These are phyloP conservation scores for Sarocladium strictum DNA, from an alignment of 2,329 filamentous ascomycete genomes.

Conservation along the genomic window DNA sequence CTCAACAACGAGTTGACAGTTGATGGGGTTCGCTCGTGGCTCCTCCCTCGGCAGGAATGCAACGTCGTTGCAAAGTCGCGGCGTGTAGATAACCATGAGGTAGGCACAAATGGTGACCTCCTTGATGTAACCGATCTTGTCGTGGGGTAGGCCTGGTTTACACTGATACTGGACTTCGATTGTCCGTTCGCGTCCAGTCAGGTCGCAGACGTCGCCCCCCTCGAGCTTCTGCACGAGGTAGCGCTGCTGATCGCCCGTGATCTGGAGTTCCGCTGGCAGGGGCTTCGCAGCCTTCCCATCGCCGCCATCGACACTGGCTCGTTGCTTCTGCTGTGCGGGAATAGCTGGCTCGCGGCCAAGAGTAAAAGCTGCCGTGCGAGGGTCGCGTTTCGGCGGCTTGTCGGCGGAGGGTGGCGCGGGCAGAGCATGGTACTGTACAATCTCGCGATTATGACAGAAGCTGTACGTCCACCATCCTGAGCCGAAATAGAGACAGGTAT, in stretches of 20 bases:
- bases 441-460: slow-evolving; percentile 83
- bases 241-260: slow-evolving; percentile 69
- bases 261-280: slow-evolving; percentile 60
- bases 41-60: slow-evolving; percentile 80
- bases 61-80: slow-evolving; percentile 78
- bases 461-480: slow-evolving; percentile 95
- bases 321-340: slow-evolving; percentile 16
- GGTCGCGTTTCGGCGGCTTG: slow-evolving; percentile 72
- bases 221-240: slow-evolving; percentile 80
- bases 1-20: slow-evolving; percentile 64
- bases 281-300: slow-evolving; percentile 20
- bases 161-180: slow-evolving; percentile 81
- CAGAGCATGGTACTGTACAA: slow-evolving; percentile 86
- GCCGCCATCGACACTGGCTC: slow-evolving; percentile 8
- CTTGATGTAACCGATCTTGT: slow-evolving; percentile 88
- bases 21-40: slow-evolving; percentile 69
- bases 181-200: slow-evolving; percentile 74
- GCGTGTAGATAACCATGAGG: slow-evolving; percentile 87
- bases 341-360: slow-evolving; percentile 53
- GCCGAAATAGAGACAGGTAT: slow-evolving; percentile 76
- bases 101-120: slow-evolving; percentile 88
- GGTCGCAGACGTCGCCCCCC: slow-evolving; percentile 76
- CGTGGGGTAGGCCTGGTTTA: slow-evolving; percentile 63
- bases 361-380: slow-evolving; percentile 67
- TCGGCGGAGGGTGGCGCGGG: slow-evolving; percentile 56